These are phyloP conservation scores for Amanita molliuscula DNA, from an alignment of 768 basidiomycete genomes.

Conservation along the genomic window DNA sequence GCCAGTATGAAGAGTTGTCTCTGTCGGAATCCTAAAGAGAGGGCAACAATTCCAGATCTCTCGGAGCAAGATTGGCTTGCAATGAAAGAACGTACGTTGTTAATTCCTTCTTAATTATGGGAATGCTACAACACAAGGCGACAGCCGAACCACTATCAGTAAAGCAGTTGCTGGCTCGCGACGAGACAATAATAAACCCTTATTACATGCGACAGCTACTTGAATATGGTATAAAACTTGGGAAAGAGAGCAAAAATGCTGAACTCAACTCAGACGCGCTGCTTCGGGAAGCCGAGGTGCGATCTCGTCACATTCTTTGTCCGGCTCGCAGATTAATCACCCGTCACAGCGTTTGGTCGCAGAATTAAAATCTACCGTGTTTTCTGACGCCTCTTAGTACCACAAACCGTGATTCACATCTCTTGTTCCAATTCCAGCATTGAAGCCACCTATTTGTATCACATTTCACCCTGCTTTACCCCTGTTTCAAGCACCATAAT, in stretches of 20 bases:
- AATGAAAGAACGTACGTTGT: conserved; percentile 43
- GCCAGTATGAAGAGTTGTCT: conserved; percentile 77
- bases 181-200: conserved; percentile 70
- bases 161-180: conserved; percentile 25
- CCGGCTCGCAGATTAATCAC: not conserved
- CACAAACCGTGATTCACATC: not conserved
- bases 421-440: conserved; percentile 6
- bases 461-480: not conserved
- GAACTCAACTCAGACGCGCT: conserved; percentile 37
- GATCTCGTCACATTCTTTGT: conserved; percentile 4
- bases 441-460: conserved; percentile 1
- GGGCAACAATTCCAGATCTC: conserved; percentile 83
- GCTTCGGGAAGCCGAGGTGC: conserved; percentile 46
- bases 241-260: conserved; percentile 24
- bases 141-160: conserved; percentile 18
- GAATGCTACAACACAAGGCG: not conserved
- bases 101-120: not conserved
- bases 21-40: conserved; percentile 65
- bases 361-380: conserved; percentile 40
- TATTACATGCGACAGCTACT: conserved; percentile 73
- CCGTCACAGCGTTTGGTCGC: conserved; percentile 45
- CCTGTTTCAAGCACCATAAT: not conserved
- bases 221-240: conserved; percentile 58
- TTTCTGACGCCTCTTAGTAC: conserved; percentile 1
- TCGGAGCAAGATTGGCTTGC: conserved; percentile 74